Evolutionary conservation across 2,329 filamentous ascomycete genomes (phyloP).

Genomic region (Chrysosporium queenslandicum): DNA sequence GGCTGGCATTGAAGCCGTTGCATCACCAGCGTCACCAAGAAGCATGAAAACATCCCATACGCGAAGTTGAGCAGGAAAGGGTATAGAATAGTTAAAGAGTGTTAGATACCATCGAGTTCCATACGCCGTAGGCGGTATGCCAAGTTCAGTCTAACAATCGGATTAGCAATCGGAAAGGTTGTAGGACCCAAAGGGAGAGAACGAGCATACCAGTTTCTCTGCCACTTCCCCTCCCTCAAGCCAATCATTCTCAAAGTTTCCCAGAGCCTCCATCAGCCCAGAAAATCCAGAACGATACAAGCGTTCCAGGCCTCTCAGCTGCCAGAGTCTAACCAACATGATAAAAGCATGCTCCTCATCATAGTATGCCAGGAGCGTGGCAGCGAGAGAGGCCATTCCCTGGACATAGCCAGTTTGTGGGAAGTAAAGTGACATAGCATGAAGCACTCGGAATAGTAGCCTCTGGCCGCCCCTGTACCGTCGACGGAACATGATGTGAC

Average conservation of each 20-base stretch:
- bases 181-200: constrained; percentile 9
- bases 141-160: constrained; percentile 53
- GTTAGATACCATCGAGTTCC: constrained; percentile 96
- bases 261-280: constrained; percentile 74
- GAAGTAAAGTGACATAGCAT: constrained; percentile 83
- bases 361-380: constrained; percentile 90
- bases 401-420: constrained; percentile 91
- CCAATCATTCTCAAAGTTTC: constrained; percentile 79
- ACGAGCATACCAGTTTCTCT: constrained; percentile 59
- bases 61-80: constrained; percentile 84
- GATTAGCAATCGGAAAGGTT: not conserved
- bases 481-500: constrained; percentile 93
- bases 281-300: constrained; percentile 77
- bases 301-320: constrained; percentile 71
- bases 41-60: constrained; percentile 98
- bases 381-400: constrained; percentile 89
- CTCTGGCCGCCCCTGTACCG: constrained; percentile 88
- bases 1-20: constrained; percentile 17
- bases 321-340: constrained; percentile 93
- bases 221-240: constrained; percentile 67
- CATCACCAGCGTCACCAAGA: constrained; percentile 61
- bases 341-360: constrained; percentile 91
- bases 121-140: constrained; percentile 81
- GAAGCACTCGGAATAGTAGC: constrained; percentile 81
- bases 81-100: constrained; percentile 92